Conservation (phyloP, 225 moss, liverwort and hornwort species). For the Ulota crispa region DNA sequence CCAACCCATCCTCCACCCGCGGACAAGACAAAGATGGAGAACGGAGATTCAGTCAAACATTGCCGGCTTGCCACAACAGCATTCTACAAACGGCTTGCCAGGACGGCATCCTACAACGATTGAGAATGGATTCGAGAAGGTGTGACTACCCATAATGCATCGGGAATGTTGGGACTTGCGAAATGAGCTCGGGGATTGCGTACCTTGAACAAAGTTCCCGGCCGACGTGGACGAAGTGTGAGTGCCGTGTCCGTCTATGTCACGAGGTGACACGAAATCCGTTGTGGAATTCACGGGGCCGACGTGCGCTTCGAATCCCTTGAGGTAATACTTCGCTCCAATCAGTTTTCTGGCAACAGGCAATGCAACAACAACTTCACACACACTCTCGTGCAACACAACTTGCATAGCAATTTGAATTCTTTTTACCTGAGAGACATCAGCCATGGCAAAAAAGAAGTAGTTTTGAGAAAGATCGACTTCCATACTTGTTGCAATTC, state of each 20-base stretch:
- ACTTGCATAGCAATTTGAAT: no score
- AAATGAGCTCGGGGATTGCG: neutral
- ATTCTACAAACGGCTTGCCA: no score
- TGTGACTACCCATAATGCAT: no score
- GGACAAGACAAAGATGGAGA: no score
- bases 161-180: neutral
- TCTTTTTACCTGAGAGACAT: no score
- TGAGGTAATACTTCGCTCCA: slow-evolving; percentile 66
- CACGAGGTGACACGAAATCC: slow-evolving; percentile 62
- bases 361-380: neutral
- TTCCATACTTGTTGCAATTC: slow-evolving; percentile 66
- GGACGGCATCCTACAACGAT: no score
- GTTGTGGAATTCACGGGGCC: slow-evolving; percentile 46
- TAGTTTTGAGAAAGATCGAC: neutral
- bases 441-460: no score
- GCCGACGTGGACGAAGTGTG: slow-evolving; percentile 78
- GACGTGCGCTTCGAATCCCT: slow-evolving; percentile 63
- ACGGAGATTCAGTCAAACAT: no score
- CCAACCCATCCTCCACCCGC: no score
- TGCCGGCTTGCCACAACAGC: no score
- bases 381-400: neutral
- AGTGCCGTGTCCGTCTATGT: slow-evolving; percentile 80
- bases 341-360: slow-evolving; percentile 64
- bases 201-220: slow-evolving; percentile 56
- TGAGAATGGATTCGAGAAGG: no score